Conservation (phyloP, 192 early-diverging fungal genomes). For the Phlyctochytrium bullatum region DNA sequence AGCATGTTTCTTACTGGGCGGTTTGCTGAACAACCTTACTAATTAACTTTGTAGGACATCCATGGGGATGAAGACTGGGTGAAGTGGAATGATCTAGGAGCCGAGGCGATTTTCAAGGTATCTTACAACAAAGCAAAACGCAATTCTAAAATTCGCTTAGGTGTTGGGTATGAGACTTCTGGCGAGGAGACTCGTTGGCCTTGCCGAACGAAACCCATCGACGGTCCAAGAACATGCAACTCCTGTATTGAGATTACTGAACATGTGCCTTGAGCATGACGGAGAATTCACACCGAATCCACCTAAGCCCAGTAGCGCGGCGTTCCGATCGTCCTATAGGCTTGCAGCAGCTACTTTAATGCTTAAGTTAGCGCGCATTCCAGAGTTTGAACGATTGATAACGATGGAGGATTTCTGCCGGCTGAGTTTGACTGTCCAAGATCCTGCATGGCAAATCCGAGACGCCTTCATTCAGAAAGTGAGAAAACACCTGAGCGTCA, state of each 20-base stretch:
- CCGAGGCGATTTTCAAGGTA: slow-evolving; percentile 59
- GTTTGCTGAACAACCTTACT: too few species aligned
- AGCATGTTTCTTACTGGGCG: too few species aligned
- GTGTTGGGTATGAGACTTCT: slow-evolving; percentile 64
- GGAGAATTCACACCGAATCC: slow-evolving; percentile 33
- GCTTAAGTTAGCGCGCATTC: slow-evolving; percentile 55
- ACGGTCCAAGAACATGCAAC: slow-evolving; percentile 26
- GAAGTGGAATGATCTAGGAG: slow-evolving; percentile 54
- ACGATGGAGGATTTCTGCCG: slow-evolving; percentile 52
- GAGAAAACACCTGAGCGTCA: slow-evolving; percentile 61
- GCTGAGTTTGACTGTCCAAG: slow-evolving; percentile 68
- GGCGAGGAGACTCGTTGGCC: slow-evolving; percentile 60
- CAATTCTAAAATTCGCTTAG: slow-evolving; percentile 22
- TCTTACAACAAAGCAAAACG: not conserved
- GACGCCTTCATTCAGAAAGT: slow-evolving; percentile 67
- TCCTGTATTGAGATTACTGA: slow-evolving; percentile 62
- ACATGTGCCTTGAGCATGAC: slow-evolving; percentile 56
- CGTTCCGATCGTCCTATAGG: slow-evolving; percentile 62
- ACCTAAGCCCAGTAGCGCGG: slow-evolving; percentile 26
- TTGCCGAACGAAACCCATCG: slow-evolving; percentile 31
- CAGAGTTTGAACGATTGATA: slow-evolving; percentile 51
- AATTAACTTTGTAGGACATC: not conserved
- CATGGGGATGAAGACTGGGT: slow-evolving; percentile 63
- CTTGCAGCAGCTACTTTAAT: slow-evolving; percentile 63
- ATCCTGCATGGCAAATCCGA: slow-evolving; percentile 79